Conservation (phyloP, 1,139 yeast species). For the Schizosaccharomyces versatilis region DNA sequence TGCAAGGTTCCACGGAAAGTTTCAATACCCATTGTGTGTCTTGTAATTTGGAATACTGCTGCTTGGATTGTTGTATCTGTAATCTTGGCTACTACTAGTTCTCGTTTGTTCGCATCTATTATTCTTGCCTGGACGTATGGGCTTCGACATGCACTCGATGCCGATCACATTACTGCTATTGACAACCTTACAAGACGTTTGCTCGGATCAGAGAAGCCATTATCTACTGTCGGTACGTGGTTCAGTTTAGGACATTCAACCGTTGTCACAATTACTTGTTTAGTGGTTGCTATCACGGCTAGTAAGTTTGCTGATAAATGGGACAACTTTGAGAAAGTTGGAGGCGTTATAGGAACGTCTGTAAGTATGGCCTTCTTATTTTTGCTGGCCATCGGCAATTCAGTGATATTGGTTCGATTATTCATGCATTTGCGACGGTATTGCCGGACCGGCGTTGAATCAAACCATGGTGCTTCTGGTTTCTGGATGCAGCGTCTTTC, state of each 20-base stretch:
- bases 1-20: background rate
- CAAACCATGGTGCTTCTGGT: background rate
- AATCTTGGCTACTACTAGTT: constrained; percentile 1
- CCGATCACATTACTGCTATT: constrained; percentile 10
- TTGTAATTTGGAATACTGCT: constrained; percentile 3
- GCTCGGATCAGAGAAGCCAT: constrained; percentile 5
- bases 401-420: background rate
- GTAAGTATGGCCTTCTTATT: constrained; percentile 4
- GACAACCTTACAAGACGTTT: constrained; percentile 10
- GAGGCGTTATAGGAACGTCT: constrained; percentile 9
- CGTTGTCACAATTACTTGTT: constrained; percentile 8
- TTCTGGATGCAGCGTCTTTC: background rate
- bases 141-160: constrained; percentile 10
- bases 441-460: background rate
- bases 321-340: constrained; percentile 4
- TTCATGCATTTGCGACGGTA: background rate
- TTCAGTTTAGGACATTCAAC: constrained; percentile 9
- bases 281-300: constrained; percentile 9
- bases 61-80: constrained; percentile 6
- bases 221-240: constrained; percentile 7
- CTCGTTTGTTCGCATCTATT: constrained; percentile 4
- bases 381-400: background rate
- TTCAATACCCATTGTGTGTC: constrained; percentile 2
- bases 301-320: constrained; percentile 7
- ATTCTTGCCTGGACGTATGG: constrained; percentile 7